Conservation (phyloP, 208 protist genomes). For the Trypanosoma brucei region DNA sequence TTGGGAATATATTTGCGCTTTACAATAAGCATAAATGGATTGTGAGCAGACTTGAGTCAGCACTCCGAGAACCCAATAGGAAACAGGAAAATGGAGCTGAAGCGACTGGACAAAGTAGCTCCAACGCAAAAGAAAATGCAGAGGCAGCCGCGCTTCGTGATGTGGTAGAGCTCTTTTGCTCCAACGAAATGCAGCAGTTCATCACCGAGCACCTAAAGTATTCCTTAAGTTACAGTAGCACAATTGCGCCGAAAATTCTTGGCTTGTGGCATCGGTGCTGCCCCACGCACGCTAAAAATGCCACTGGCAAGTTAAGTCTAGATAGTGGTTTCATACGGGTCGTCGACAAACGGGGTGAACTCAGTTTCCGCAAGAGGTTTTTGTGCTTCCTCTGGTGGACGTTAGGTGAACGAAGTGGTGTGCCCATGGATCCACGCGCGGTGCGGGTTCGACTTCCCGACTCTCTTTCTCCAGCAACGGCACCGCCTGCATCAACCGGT, state of each 20-base stretch:
- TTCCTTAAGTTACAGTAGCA: slow-evolving; percentile 57
- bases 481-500: not conserved
- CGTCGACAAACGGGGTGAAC: not conserved
- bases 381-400: slow-evolving; percentile 52
- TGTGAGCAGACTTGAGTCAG: slow-evolving; percentile 37
- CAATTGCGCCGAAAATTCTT: slow-evolving; percentile 46
- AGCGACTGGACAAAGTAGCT: not conserved
- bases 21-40: slow-evolving; percentile 39
- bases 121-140: not conserved
- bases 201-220: slow-evolving; percentile 82
- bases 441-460: slow-evolving; percentile 25
- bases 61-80: slow-evolving; percentile 29
- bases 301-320: not conserved
- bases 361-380: slow-evolving; percentile 28
- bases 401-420: slow-evolving; percentile 34
- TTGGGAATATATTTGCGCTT: slow-evolving; percentile 65
- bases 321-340: slow-evolving; percentile 9
- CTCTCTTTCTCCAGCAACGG: not conserved
- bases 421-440: slow-evolving; percentile 45
- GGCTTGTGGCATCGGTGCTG: slow-evolving; percentile 51
- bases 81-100: slow-evolving; percentile 20
- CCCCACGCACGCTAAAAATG: not conserved
- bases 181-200: slow-evolving; percentile 40
- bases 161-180: slow-evolving; percentile 23
- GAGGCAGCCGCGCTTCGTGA: not conserved